A percentile compares a stretch with the other conserved stretches of the same genome.
Conservation (phyloP, 345 rosid species). For the Corymbia maculata region DNA sequence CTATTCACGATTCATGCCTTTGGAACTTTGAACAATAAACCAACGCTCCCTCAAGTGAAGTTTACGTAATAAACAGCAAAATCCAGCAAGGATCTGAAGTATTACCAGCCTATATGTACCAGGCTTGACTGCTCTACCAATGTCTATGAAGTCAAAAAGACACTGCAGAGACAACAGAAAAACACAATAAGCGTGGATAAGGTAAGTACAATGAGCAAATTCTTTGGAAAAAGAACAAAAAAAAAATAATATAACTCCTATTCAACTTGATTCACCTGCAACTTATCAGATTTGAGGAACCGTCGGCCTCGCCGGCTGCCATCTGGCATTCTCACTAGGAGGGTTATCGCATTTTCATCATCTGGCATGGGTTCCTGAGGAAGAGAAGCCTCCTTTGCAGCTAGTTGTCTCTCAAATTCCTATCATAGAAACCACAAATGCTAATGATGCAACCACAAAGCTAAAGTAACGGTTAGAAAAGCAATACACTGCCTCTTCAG, state of each 20-base stretch:
- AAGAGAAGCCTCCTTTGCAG: constrained; percentile 86
- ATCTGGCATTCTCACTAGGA: constrained; percentile 91
- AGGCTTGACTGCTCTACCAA: constrained; percentile 80
- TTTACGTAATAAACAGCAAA: neutral
- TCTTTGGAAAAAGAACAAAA: neutral
- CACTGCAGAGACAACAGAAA: constrained; percentile 43
- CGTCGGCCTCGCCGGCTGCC: constrained; percentile 91
- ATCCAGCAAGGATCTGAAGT: neutral
- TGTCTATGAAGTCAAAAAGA: constrained; percentile 85
- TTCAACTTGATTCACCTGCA: constrained; percentile 39
- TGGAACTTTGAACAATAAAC: neutral
- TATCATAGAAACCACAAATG: constrained; percentile 9
- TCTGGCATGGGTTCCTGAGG: constrained; percentile 77
- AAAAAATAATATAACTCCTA: neutral
- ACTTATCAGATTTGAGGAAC: constrained; percentile 69
- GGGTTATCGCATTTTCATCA: constrained; percentile 82
- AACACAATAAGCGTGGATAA: neutral
- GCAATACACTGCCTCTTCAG: neutral
- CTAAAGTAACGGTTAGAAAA: neutral
- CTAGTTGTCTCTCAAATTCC: constrained; percentile 84
- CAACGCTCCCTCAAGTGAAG: neutral
- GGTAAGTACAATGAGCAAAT: neutral
- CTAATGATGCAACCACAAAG: neutral
- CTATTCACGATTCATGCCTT: neutral
- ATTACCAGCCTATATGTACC: constrained; percentile 88